phyloP scores from a whole-genome alignment of 1,139 yeast species.

The Pichia sp. region DNA sequence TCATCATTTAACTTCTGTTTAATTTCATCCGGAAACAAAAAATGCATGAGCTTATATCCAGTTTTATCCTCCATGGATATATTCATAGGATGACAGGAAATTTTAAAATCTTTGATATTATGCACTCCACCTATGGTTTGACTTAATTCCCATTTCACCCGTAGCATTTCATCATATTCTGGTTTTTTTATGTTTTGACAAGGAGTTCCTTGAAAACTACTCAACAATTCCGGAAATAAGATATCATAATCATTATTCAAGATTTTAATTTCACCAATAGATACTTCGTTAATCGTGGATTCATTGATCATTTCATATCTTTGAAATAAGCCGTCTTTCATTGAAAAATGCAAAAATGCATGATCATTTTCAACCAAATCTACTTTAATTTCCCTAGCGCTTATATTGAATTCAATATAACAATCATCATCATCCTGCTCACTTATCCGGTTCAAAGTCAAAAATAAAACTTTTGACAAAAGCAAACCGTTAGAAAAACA shows the following conservation, averaged over 20 bases:
- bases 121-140: slow-evolving; percentile 63
- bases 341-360: slow-evolving; percentile 55
- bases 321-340: slow-evolving; percentile 55
- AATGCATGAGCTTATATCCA: slow-evolving; percentile 46
- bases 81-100: slow-evolving; percentile 46
- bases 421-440: slow-evolving; percentile 24
- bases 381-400: slow-evolving; percentile 82
- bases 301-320: slow-evolving; percentile 58
- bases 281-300: slow-evolving; percentile 50
- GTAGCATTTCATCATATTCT: no score
- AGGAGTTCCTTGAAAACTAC: background rate
- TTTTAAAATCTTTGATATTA: slow-evolving; percentile 45
- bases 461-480: slow-evolving; percentile 32
- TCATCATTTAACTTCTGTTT: background rate
- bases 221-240: slow-evolving; percentile 60
- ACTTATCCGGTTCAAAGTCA: slow-evolving; percentile 4
- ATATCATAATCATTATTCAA: slow-evolving; percentile 57
- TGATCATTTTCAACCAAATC: slow-evolving; percentile 46
- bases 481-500: slow-evolving; percentile 63
- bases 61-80: slow-evolving; percentile 54
- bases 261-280: slow-evolving; percentile 60
- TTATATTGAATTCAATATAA: slow-evolving; percentile 33
- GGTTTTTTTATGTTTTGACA: no score
- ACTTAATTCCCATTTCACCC: slow-evolving; percentile 54
- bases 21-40: slow-evolving; percentile 38